Evolutionary conservation across 768 basidiomycete genomes (phyloP), one percentile per base, ranked within the genome.

Genomic region (Mycena crocata): DNA sequence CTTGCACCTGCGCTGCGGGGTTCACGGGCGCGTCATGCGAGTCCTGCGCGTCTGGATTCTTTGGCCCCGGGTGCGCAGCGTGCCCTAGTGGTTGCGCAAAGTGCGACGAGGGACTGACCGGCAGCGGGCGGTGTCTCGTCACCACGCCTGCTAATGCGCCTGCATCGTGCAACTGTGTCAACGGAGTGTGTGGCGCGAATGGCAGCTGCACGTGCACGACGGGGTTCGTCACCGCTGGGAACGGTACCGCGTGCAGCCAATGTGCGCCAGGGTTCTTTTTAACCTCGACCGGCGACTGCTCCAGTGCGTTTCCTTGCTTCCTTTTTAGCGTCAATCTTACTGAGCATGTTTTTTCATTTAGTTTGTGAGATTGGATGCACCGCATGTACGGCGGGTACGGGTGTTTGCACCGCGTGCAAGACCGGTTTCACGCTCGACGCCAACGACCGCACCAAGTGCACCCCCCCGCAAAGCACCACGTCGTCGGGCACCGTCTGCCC

Each of bases 21-120:
- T 70, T 56, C 49, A 64, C 69, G 0, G 66, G 79, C 13, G 66
- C 56, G 26, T 72, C 35, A 70, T 63, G 30, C 71, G 65, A 59
- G 57, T 68, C 34, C 50, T 76, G 83, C 21, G 85, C 84, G 60
- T 84, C 86, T 19, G 89, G 67, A 63, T 70, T 78, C 71, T 82
- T 67, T 24, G 66, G 66, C 9, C 57, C 88, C 1, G 74, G 76
- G 0, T 96, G 94, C 76, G 81, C 87, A 60, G 73, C 88, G 2
- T 94, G 93, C 64, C 90, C 91, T 0, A 75, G 81, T 2, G 86
- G 85, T 4, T 95, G 94, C 73, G 72, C 79, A 1, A 77, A 84
- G 7, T 96, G 94, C 75, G 90, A 94, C 68, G 90, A 92, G 6
- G 94, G 94, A 15, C 86, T 90, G 42, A 85, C 87, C 0, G 94